These are phyloP conservation scores for Chaetomiaceae sp. DNA, from an alignment of 2,329 filamentous ascomycete species.

Conservation along the genomic window DNA sequence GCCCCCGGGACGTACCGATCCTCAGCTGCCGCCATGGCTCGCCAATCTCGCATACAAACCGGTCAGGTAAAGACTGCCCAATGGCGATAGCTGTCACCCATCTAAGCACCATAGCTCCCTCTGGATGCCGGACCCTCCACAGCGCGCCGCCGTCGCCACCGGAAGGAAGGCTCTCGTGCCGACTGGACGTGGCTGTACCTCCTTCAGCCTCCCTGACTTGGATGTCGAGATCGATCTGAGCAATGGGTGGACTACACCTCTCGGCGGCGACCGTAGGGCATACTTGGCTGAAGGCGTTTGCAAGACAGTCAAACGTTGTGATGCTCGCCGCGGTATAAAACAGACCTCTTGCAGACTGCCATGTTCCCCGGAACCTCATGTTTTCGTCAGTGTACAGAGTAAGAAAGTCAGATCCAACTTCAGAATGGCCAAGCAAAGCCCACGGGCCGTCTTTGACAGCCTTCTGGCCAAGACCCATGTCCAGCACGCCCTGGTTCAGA, in stretches of 20 bases:
- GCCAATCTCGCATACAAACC: neutral
- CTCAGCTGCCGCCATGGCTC: neutral
- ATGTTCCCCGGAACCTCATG: too few species aligned
- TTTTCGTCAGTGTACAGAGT: too few species aligned
- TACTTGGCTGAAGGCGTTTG: neutral
- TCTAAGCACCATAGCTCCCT: neutral
- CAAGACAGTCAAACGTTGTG: neutral
- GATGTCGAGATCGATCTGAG: neutral
- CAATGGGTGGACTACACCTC: neutral
- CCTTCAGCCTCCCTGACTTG: neutral
- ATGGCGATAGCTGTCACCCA: neutral
- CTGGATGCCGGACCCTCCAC: conserved; percentile 3
- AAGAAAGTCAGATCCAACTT: too few species aligned
- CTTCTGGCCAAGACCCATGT: conserved; percentile 25
- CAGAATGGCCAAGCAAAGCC: conserved; percentile 18
- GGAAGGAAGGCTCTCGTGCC: neutral
- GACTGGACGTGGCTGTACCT: conserved; percentile 1
- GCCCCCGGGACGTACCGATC: neutral
- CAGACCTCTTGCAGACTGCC: too few species aligned
- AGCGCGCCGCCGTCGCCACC: conserved; percentile 7
- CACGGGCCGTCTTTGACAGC: conserved; percentile 20
- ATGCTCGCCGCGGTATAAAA: neutral
- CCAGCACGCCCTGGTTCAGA: conserved; percentile 23
- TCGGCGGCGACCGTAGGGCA: neutral
- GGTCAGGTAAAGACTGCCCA: neutral